These are phyloP conservation scores for Ganoderma sinense DNA, from an alignment of 1,284 basidiomycete genomes.

Conservation along the genomic window DNA sequence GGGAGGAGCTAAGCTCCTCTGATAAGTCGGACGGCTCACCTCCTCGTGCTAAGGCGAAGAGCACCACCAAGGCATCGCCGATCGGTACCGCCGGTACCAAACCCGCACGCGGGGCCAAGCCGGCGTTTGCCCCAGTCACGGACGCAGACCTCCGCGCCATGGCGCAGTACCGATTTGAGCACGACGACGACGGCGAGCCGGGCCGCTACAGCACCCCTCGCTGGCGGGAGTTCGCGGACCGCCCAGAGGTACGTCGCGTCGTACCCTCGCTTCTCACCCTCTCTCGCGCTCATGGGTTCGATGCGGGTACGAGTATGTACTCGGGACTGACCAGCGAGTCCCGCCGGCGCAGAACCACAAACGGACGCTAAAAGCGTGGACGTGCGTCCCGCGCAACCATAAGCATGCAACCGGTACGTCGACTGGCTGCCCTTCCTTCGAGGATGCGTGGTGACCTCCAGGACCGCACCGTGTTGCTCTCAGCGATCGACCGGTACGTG, in stretches of 20 bases:
- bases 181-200: not conserved
- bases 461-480: too few relatives aligned
- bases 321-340: not conserved
- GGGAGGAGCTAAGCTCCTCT: not conserved
- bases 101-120: not conserved
- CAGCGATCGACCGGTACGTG: not conserved
- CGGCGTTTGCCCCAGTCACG: not conserved
- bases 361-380: not conserved
- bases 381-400: not conserved
- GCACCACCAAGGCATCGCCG: too few relatives aligned
- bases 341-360: not conserved
- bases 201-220: not conserved
- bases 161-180: not conserved
- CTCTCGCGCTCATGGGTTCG: not conserved
- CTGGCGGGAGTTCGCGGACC: not conserved
- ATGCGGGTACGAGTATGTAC: too few relatives aligned
- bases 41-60: too few relatives aligned
- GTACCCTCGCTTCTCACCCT: not conserved
- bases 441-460: too few relatives aligned
- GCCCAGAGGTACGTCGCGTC: not conserved
- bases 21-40: not conserved
- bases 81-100: too few relatives aligned
- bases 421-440: too few relatives aligned
- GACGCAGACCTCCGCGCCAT: not conserved
- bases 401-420: not conserved